A percentile compares a stretch with the other conserved stretches of the same genome.
These are phyloP conservation scores for Trypanosoma boissoni DNA, from an alignment of 208 protist genomes.

Conservation along the genomic window DNA sequence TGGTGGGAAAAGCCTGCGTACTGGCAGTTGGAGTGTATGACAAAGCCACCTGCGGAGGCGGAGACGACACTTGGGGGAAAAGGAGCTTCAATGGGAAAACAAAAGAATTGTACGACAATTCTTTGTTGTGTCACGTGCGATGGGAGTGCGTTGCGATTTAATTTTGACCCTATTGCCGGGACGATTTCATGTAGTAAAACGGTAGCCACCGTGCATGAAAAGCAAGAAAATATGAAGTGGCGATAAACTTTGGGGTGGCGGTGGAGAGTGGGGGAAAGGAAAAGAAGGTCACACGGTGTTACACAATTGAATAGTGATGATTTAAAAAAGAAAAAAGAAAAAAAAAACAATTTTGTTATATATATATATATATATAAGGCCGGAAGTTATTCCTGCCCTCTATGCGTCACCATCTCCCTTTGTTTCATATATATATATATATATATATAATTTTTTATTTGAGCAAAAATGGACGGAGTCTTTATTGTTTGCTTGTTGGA, in stretches of 20 bases:
- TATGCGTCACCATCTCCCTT: too few relatives aligned
- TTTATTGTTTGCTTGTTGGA: too few relatives aligned
- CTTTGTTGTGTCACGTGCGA: conserved; percentile 69
- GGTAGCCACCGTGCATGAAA: neutral
- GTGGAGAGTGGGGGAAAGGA: too few relatives aligned
- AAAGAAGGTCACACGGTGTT: neutral
- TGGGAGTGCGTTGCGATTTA: conserved; percentile 40
- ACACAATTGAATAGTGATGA: neutral
- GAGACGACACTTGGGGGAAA: neutral
- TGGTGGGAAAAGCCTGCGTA: conserved; percentile 25
- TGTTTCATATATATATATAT: too few relatives aligned
- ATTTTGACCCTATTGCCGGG: conserved; percentile 28
- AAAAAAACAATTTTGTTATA: neutral
- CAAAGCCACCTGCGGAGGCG: too few relatives aligned
- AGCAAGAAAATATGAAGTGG: neutral
- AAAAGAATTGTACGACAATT: neutral
- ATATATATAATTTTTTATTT: too few relatives aligned
- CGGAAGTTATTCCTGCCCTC: too few relatives aligned
- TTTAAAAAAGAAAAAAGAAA: neutral
- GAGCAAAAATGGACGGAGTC: too few relatives aligned
- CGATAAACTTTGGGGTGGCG: too few relatives aligned
- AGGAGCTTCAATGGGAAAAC: neutral
- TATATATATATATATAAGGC: too few relatives aligned
- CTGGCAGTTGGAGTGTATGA: conserved; percentile 21
- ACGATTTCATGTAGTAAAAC: conserved; percentile 18